phyloP scores from a whole-genome alignment of 306 rosid genomes.

The Mimosa bimucronata region DNA sequence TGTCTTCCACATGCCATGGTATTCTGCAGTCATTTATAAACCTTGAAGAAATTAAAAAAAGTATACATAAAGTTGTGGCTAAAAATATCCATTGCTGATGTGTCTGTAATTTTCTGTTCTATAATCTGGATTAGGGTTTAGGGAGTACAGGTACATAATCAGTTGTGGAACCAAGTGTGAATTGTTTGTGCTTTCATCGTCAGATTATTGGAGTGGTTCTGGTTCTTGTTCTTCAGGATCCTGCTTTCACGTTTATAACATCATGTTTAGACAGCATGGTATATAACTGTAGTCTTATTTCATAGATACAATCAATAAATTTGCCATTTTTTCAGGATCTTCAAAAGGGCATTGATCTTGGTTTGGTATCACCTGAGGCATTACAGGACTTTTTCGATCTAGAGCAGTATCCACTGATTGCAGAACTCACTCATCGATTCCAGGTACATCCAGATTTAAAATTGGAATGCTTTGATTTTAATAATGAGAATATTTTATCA shows the following conservation, averaged over 20 bases:
- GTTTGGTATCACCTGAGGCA: constrained; percentile 93
- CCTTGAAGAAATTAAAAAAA: constrained; percentile 19
- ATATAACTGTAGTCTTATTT: constrained; percentile 11
- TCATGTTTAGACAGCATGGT: constrained; percentile 29
- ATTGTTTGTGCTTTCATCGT: constrained; percentile 29
- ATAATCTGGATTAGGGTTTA: constrained; percentile 23
- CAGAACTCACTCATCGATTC: constrained; percentile 88
- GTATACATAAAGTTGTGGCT: constrained; percentile 32
- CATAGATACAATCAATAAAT: background rate
- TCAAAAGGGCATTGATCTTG: constrained; percentile 96
- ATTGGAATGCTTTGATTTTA: constrained; percentile 24
- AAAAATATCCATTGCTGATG: constrained; percentile 17
- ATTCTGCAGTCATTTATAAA: constrained; percentile 10
- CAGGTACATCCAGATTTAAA: constrained; percentile 60
- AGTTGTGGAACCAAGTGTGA: constrained; percentile 3
- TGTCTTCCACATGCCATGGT: constrained; percentile 12
- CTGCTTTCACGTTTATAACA: constrained; percentile 23
- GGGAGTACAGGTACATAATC: constrained; percentile 22
- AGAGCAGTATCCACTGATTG: constrained; percentile 85
- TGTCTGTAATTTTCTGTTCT: background rate
- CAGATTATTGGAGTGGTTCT: constrained; percentile 21
- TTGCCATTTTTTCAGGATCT: constrained; percentile 68
- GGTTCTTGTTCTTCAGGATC: constrained; percentile 20
- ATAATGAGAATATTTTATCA: constrained; percentile 30
- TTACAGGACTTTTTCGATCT: constrained; percentile 91